Evolutionary conservation across 306 rosid genomes (phyloP).

Genomic region (Corylus americana): DNA sequence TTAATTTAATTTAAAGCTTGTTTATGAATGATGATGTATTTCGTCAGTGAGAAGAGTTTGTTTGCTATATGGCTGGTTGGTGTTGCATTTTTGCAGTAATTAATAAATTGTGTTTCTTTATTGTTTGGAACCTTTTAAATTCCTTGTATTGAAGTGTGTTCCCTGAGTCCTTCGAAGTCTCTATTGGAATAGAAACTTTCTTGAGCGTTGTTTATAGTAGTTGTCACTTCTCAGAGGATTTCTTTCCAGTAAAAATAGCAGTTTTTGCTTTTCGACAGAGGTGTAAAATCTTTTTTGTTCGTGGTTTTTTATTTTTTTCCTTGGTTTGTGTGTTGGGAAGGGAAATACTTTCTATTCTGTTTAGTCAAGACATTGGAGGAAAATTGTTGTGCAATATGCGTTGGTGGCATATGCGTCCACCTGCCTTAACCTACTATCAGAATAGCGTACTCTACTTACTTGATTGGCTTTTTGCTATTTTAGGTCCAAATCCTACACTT

Average conservation of each 20-base stretch:
- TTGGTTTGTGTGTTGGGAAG: not conserved
- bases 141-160: not conserved
- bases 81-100: no score
- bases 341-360: not conserved
- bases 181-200: not conserved
- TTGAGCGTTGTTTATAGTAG: not conserved
- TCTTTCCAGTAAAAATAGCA: not conserved
- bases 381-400: not conserved
- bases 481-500: constrained; percentile 37
- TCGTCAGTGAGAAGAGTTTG: no score
- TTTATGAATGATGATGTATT: no score
- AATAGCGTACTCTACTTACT: not conserved
- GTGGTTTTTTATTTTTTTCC: not conserved
- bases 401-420: not conserved
- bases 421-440: not conserved
- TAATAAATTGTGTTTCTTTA: not conserved
- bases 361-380: not conserved
- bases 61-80: no score
- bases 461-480: not conserved
- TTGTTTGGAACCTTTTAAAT: not conserved
- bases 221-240: not conserved
- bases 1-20: not conserved
- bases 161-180: not conserved
- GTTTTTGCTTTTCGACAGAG: not conserved
- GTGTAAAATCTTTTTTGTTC: not conserved